Conservation (phyloP, 2,329 filamentous ascomycete genomes). For the Bretziella fagacearum region DNA sequence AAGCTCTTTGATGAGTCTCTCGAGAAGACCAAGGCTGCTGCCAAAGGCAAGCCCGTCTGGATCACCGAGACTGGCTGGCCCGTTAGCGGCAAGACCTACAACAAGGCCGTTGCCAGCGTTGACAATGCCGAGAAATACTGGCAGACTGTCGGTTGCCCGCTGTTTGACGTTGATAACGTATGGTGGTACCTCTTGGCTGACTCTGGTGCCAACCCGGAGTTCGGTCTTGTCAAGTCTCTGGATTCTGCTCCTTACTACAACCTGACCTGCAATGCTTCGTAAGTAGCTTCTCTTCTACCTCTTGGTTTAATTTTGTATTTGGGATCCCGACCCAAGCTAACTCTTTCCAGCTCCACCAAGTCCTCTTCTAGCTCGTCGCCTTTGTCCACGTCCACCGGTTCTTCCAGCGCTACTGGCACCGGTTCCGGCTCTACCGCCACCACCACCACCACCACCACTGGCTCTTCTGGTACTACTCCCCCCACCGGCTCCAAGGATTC, state of each 20-base stretch:
- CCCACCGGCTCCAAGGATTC: neutral
- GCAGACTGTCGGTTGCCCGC: conserved; percentile 57
- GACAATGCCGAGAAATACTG: conserved; percentile 67
- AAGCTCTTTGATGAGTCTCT: conserved; percentile 52
- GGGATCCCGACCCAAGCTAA: no score
- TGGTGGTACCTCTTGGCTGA: conserved; percentile 72
- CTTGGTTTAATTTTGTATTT: conserved; percentile 14
- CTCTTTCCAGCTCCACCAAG: no score
- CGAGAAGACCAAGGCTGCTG: conserved; percentile 38
- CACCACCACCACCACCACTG: conserved; percentile 8
- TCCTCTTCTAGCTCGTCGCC: conserved; percentile 9
- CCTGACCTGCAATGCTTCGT: conserved; percentile 35
- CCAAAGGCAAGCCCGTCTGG: conserved; percentile 58
- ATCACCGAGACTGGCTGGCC: conserved; percentile 84
- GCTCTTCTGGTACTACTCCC: conserved; percentile 10
- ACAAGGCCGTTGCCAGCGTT: conserved; percentile 43
- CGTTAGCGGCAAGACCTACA: conserved; percentile 46
- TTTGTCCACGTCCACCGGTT: conserved; percentile 1
- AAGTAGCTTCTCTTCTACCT: conserved; percentile 14
- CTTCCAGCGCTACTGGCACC: neutral
- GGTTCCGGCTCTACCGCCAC: neutral
- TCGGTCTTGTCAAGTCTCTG: conserved; percentile 48
- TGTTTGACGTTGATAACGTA: conserved; percentile 46
- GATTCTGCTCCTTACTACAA: conserved; percentile 42
- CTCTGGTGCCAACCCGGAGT: conserved; percentile 41